These are phyloP conservation scores for Trypanosoma congolense DNA, from an alignment of 208 protist genomes.

Conservation along the genomic window DNA sequence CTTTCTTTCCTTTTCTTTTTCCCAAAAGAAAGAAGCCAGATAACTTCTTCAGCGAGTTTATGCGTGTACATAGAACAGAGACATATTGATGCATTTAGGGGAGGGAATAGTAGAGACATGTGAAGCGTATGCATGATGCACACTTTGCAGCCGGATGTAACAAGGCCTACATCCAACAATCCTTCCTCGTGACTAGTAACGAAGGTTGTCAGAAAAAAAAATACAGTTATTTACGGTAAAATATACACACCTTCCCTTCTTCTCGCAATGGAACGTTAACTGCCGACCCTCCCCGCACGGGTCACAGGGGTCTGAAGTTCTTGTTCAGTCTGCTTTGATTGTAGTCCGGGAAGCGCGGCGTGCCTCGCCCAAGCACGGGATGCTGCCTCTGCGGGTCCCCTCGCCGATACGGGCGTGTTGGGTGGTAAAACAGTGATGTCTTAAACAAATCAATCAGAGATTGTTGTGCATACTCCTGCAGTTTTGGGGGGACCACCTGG, in stretches of 20 bases:
- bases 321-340: constrained; percentile 52
- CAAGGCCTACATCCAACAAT: too few species aligned
- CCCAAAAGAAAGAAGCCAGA: too few species aligned
- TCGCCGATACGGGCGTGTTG: constrained; percentile 57
- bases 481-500: constrained; percentile 78
- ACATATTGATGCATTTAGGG: neutral
- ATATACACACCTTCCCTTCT: neutral
- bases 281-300: too few species aligned
- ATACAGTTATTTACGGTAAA: neutral
- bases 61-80: neutral
- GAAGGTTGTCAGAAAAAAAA: too few species aligned
- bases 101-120: neutral
- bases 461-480: constrained; percentile 77
- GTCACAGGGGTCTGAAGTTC: constrained; percentile 57
- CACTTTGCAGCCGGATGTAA: too few species aligned
- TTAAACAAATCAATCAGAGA: constrained; percentile 76
- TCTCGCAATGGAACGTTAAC: neutral
- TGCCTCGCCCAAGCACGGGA: constrained; percentile 47
- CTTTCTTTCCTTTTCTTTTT: neutral
- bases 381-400: constrained; percentile 64
- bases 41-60: neutral
- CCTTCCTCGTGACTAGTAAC: too few species aligned
- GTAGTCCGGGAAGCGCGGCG: constrained; percentile 71
- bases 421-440: constrained; percentile 71
- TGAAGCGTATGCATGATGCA: neutral